Evolutionary conservation across 192 early-diverging fungal species (phyloP).

Genomic region (Umbelopsis sp.): DNA sequence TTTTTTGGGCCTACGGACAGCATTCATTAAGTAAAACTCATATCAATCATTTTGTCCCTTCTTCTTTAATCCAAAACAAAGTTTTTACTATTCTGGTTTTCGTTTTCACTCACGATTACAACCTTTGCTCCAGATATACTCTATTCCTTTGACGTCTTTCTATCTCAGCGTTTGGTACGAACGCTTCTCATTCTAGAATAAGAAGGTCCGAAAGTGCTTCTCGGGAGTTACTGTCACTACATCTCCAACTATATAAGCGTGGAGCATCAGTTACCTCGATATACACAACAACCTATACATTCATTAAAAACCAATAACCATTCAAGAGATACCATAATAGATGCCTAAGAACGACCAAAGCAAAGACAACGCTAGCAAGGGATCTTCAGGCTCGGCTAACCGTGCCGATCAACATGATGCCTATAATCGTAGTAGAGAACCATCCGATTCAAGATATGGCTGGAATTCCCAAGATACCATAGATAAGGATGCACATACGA

Average conservation of each 20-base stretch:
- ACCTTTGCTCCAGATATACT: neutral
- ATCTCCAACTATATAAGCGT: neutral
- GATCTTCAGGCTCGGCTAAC: neutral
- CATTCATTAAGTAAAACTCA: conserved; percentile 12
- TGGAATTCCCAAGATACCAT: neutral
- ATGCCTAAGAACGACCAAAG: neutral
- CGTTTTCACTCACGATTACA: neutral
- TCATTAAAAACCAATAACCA: neutral
- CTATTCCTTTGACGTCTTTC: neutral
- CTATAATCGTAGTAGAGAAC: neutral
- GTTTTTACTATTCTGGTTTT: neutral
- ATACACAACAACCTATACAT: neutral
- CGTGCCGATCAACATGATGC: neutral
- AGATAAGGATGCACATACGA: neutral
- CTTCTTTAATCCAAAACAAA: neutral
- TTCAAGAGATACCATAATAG: neutral
- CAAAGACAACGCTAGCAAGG: neutral
- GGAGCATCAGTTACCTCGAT: neutral
- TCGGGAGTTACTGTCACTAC: neutral
- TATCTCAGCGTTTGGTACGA: neutral
- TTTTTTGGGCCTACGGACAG: neutral
- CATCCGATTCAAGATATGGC: neutral
- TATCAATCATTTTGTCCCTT: neutral
- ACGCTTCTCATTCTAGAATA: neutral
- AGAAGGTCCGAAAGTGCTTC: neutral